A percentile compares a stretch with the other conserved stretches of the same genome.
These are phyloP conservation scores for Cutaneotrichosporon sp. DNA, from an alignment of 1,284 basidiomycete genomes.

Conservation along the genomic window DNA sequence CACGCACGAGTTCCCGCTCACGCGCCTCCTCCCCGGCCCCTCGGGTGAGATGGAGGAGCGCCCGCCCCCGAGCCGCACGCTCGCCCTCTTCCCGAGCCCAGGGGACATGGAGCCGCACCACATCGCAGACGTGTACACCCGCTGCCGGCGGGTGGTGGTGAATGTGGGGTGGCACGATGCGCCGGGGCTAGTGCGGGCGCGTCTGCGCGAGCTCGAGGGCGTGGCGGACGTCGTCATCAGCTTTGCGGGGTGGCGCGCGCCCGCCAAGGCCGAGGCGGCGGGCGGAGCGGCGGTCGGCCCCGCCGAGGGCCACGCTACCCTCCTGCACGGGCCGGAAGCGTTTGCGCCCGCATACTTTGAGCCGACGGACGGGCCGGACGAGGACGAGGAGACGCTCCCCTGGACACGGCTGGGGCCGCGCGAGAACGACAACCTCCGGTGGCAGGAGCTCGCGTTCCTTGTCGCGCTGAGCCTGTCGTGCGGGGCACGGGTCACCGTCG, in stretches of 20 bases:
- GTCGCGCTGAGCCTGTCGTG: background rate
- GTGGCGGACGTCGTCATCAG: background rate
- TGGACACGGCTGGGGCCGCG: background rate
- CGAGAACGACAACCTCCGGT: background rate
- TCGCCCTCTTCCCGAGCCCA: background rate
- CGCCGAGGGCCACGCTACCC: background rate
- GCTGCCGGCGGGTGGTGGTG: background rate
- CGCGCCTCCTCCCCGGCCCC: background rate
- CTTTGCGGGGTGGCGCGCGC: background rate
- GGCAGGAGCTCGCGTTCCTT: constrained; percentile 8
- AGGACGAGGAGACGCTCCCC: background rate
- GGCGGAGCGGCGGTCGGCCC: background rate
- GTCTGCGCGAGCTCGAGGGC: background rate
- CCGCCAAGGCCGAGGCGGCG: background rate
- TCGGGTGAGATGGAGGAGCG: background rate
- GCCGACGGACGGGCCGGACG: background rate
- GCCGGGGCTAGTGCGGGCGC: background rate
- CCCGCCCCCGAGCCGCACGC: background rate
- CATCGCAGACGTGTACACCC: background rate
- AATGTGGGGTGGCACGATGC: background rate
- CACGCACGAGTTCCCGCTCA: background rate
- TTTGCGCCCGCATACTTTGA: background rate
- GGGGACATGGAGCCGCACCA: background rate
- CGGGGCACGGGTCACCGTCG: background rate
- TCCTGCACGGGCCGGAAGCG: background rate